Evolutionary conservation across 805 yeast genomes (phyloP), one percentile per base, ranked within the genome.

Genomic region (Maudiozyma barnettii): DNA sequence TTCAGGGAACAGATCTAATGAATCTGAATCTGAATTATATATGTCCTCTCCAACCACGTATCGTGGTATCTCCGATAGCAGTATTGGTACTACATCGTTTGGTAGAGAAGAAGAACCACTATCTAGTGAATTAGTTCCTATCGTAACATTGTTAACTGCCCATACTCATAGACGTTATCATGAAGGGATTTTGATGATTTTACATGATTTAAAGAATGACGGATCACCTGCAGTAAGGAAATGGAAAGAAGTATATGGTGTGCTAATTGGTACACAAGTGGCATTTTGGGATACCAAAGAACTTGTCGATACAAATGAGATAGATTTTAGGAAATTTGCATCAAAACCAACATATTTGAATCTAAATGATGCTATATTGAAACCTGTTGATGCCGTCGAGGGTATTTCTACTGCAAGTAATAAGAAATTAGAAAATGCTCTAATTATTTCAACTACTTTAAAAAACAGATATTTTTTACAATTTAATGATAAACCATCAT

Each of bases 211-310:
- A 55, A 80, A 81, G 58, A 78, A 85, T 22, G 96, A 91, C 54
- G 99, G 99, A 8, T 76, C 81, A 47, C 90, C 96, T 0, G 81
- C 83, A 0, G 85, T 82, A 44, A 73, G 97, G 41, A 75, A 76
- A 57, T 93, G 99, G 99, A 74, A 76, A 46, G 96, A 93, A 67
- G 96, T 90, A 21, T 93, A 85, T 63, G 98, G 95, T 40, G 87
- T 86, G 14, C 70, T 93, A 39, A 79, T 87, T 4, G 99, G 99
- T 19, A 86, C 87, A 49, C 95, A 91, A 58, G 70, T 93, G 51
- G 95, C 97, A 0, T 77, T 87, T 51, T 93, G 98, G 97, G 89
- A 89, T 61, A 87, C 88, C 2, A 79, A 78, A 38, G 74, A 74
- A 48, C 61, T 85, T 48, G 78, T 82, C 13, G 54, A 50, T 22